These are phyloP conservation scores for Guillardia theta DNA, from an alignment of 78 protist species.

Conservation along the genomic window DNA sequence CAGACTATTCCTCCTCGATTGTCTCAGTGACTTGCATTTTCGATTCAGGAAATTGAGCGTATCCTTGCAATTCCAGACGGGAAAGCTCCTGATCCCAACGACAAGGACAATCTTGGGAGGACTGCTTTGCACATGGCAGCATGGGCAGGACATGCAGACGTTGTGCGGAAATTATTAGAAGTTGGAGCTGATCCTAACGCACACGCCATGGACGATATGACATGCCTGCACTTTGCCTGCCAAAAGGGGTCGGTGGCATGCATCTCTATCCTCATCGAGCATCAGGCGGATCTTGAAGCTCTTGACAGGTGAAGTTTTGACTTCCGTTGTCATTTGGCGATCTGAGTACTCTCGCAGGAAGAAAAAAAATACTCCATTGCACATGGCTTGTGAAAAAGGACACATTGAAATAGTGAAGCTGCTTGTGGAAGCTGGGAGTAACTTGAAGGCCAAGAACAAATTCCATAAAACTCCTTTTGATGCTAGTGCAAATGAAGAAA, in stretches of 20 bases:
- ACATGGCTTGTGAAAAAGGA: neutral
- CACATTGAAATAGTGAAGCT: neutral
- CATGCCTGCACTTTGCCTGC: neutral
- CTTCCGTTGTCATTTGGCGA: neutral
- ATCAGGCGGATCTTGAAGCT: neutral
- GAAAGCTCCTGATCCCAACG: neutral
- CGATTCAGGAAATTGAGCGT: neutral
- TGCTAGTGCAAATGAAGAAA: neutral
- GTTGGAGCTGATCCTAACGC: neutral
- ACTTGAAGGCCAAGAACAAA: neutral
- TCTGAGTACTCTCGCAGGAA: neutral
- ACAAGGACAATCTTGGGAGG: neutral
- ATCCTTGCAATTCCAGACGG: neutral
- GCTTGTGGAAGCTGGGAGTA: neutral
- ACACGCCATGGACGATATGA: neutral
- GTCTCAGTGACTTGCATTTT: too few relatives aligned
- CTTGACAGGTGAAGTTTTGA: neutral
- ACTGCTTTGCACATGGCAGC: neutral
- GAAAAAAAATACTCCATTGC: neutral
- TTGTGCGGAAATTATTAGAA: neutral
- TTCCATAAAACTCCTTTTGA: neutral
- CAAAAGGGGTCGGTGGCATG: neutral
- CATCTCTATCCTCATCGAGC: neutral
- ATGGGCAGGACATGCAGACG: neutral
- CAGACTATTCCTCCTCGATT: too few relatives aligned